phyloP scores from a whole-genome alignment of 2,329 filamentous ascomycete species.

The Monascus ruber region DNA sequence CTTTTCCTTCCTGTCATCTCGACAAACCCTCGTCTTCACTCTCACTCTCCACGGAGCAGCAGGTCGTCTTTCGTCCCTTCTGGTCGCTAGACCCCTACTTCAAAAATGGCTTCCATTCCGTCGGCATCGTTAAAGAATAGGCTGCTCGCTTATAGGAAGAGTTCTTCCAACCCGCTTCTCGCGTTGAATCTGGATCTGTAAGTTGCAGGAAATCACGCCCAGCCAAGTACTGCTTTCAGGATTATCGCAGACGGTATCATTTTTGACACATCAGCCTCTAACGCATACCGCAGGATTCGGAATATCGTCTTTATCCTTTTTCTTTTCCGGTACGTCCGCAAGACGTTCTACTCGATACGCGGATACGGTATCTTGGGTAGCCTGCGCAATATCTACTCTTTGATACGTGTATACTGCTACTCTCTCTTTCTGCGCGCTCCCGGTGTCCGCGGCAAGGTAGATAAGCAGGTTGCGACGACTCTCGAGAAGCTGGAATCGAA shows the following conservation, averaged over 20 bases:
- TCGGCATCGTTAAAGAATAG: conserved; percentile 35
- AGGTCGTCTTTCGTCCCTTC: neutral
- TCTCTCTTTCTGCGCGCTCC: conserved; percentile 77
- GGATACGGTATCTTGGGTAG: conserved; percentile 81
- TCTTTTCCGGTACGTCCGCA: conserved; percentile 69
- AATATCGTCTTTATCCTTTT: conserved; percentile 87
- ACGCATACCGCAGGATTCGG: conserved; percentile 47
- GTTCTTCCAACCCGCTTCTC: conserved; percentile 21
- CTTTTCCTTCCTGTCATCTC: too few species aligned
- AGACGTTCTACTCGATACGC: conserved; percentile 70
- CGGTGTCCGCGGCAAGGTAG: conserved; percentile 74
- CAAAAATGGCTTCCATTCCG: conserved; percentile 29
- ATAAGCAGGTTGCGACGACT: conserved; percentile 70
- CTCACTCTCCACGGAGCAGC: too few species aligned
- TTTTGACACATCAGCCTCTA: too few species aligned
- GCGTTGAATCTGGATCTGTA: conserved; percentile 34
- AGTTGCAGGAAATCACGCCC: conserved; percentile 9
- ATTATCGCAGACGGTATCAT: too few species aligned
- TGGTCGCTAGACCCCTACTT: conserved; percentile 3
- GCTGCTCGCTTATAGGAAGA: conserved; percentile 26
- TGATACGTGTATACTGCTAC: conserved; percentile 63
- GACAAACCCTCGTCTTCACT: too few species aligned
- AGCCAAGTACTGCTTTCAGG: too few species aligned
- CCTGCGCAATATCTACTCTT: conserved; percentile 59
- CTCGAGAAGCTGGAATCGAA: conserved; percentile 72